Conservation (phyloP, 2,329 filamentous ascomycete genomes). For the Trichoderma sp. region DNA sequence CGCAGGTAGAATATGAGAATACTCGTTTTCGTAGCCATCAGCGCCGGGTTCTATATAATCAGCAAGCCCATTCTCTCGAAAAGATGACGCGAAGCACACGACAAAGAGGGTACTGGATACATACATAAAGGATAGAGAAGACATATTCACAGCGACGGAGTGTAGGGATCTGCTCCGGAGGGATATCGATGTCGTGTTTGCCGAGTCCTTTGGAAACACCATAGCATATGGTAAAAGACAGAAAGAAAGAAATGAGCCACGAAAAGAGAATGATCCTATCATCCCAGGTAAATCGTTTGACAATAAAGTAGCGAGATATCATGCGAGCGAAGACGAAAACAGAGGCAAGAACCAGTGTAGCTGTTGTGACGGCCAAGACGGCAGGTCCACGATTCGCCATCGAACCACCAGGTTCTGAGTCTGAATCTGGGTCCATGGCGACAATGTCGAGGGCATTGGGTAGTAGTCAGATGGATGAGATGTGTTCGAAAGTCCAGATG, state of each 20-base stretch:
- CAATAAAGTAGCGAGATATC: conserved; percentile 71
- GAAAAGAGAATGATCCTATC: conserved; percentile 81
- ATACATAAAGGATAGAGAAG: conserved; percentile 65
- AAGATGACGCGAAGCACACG: neutral
- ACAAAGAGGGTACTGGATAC: conserved; percentile 31
- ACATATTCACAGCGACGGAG: conserved; percentile 66
- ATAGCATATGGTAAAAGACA: conserved; percentile 68
- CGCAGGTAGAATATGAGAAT: conserved; percentile 89
- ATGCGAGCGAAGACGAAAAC: conserved; percentile 77
- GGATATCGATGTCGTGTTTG: conserved; percentile 66
- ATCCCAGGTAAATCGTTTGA: conserved; percentile 72
- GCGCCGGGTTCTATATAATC: conserved; percentile 70
- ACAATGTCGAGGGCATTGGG: conserved; percentile 26
- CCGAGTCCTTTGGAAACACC: conserved; percentile 69
- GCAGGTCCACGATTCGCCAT: conserved; percentile 58
- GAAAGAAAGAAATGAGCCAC: conserved; percentile 72
- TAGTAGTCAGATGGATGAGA: neutral
- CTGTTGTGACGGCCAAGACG: conserved; percentile 71
- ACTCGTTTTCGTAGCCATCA: conserved; percentile 93
- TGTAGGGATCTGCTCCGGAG: conserved; percentile 49
- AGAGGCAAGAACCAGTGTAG: conserved; percentile 70
- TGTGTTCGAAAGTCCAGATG: neutral
- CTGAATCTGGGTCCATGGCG: conserved; percentile 27
- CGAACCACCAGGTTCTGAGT: conserved; percentile 35
- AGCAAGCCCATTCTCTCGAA: neutral